Evolutionary conservation across 768 basidiomycete species (phyloP), one percentile per base, ranked within the genome.

Genomic region (Termitomyces sp.): DNA sequence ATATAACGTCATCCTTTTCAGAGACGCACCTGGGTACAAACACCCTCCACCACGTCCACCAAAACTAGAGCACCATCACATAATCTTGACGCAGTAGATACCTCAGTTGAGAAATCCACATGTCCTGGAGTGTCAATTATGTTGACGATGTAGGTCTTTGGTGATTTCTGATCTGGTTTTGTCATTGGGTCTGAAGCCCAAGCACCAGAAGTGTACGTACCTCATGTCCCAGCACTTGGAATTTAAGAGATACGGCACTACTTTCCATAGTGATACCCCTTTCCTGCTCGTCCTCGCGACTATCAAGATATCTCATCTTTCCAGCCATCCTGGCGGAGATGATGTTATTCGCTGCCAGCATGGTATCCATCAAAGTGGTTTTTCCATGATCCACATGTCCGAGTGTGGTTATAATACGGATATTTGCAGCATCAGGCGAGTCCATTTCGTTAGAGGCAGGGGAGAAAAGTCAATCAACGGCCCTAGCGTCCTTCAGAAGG

Each of bases 191-290:
- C 46, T 46, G 58, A 56, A 57, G 50, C 53, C 21, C 43, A 23
- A 50, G 53, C 42, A 15, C 45, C 40, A 38, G 49, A 38, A n/a
- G 28, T 35, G 5, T 52, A 71, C 82, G 59, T 68, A 90, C 91
- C 85, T 71, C 70, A 51, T 74, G 76, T 38, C 85, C 85, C 72
- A 84, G 78, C 55, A 92, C 90, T 60, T 90, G 87, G 66, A 97
- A 99, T 60, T 84, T 82, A 53, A 98, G 75, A 4, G 91, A 94
- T 6, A 98, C 89, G 0, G 97, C 95, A 68, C 91, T 94, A 61
- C 91, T 93, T 72, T 99, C 95, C 97, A 99, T 98, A 0, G 97
- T 98, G 59, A 99, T 99, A 2, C 97, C 97, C 50, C 97, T 77
- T 71, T 98, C 88, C 65, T 98, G 95, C 66, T 99, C 97, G 64